Evolutionary conservation across 257 asterid species (phyloP).

Genomic region (Buddleja alternifolia): DNA sequence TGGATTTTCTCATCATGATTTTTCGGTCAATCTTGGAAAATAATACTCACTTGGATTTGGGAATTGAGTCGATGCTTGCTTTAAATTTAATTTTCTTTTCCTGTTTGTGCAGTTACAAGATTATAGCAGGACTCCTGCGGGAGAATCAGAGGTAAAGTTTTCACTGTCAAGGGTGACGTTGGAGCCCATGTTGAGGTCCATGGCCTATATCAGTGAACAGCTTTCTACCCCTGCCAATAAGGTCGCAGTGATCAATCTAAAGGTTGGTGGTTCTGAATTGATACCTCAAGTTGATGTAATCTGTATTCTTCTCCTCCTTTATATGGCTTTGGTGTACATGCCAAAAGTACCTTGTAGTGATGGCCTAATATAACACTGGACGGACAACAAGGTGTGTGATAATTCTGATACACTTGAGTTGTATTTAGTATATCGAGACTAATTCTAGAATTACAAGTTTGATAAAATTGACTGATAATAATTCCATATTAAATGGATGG

Average conservation of each 20-base stretch:
- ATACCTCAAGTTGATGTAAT: slow-evolving; percentile 10
- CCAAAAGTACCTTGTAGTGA: neutral
- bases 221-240: slow-evolving; percentile 76
- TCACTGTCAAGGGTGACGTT: slow-evolving; percentile 68
- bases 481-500: neutral
- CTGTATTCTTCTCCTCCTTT: slow-evolving; percentile 16
- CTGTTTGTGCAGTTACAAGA: slow-evolving; percentile 73
- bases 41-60: slow-evolving; percentile 21
- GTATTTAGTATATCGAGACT: slow-evolving; percentile 2
- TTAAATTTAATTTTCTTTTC: slow-evolving; percentile 20
- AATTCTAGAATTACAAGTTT: neutral
- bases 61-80: neutral
- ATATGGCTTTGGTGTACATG: neutral
- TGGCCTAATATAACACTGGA: slow-evolving; percentile 2
- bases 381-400: too few relatives aligned
- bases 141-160: slow-evolving; percentile 84
- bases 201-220: slow-evolving; percentile 90
- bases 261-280: slow-evolving; percentile 51
- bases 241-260: slow-evolving; percentile 85
- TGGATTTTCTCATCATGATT: slow-evolving; percentile 11
- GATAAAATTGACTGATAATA: neutral
- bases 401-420: slow-evolving; percentile 20
- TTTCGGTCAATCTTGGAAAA: neutral
- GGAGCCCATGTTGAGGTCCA: slow-evolving; percentile 90
- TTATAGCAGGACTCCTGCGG: slow-evolving; percentile 57